A percentile compares a stretch with the other conserved stretches of the same genome.
phyloP scores from a whole-genome alignment of 1,284 basidiomycete genomes.

The Cystobasidium sp. region DNA sequence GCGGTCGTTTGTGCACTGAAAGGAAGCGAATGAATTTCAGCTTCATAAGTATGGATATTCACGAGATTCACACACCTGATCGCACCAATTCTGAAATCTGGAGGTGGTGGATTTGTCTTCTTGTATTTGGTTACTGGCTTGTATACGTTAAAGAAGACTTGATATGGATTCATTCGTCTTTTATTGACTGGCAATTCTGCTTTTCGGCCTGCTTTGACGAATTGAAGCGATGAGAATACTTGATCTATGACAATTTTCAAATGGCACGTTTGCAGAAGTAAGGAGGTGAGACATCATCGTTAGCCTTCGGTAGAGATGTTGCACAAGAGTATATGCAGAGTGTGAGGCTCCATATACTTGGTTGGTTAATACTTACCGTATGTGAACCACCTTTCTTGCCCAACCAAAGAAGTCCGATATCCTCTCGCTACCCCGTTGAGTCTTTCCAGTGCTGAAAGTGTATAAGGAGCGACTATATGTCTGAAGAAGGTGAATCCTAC shows the following conservation, averaged over 20 bases:
- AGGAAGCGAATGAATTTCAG: background rate
- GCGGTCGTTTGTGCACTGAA: conserved; percentile 70
- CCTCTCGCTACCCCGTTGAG: conserved; percentile 27
- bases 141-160: conserved; percentile 87
- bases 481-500: background rate
- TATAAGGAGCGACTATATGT: conserved; percentile 7
- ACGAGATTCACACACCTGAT: conserved; percentile 62
- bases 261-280: too few species aligned
- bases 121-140: conserved; percentile 84
- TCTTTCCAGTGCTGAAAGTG: conserved; percentile 6
- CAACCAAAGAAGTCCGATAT: conserved; percentile 44
- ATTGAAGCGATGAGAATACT: conserved; percentile 73
- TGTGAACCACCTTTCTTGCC: conserved; percentile 48
- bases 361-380: conserved; percentile 48
- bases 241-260: conserved; percentile 47
- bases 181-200: conserved; percentile 30
- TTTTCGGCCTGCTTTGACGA: conserved; percentile 69
- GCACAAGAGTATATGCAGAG: too few species aligned
- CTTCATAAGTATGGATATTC: background rate
- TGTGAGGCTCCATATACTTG: background rate
- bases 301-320: too few species aligned
- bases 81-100: conserved; percentile 86
- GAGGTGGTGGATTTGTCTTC: conserved; percentile 74
- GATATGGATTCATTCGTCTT: conserved; percentile 66
- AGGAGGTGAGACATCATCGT: too few species aligned